phyloP scores from a whole-genome alignment of 805 yeast genomes.

The Ogataea salicorniae region DNA sequence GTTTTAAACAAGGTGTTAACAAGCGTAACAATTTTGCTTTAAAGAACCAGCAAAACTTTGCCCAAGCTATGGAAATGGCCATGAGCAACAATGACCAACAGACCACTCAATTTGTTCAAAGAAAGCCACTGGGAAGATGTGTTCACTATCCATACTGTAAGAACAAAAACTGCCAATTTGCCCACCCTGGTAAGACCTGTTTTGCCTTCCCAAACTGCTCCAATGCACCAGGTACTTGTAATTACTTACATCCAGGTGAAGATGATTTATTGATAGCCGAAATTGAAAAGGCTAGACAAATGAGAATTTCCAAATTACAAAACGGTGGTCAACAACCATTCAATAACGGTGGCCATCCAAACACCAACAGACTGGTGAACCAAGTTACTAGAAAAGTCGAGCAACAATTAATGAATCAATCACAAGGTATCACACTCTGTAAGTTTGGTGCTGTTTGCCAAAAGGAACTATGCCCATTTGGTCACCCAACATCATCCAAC shows the following conservation, averaged over 20 bases:
- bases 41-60: conserved; percentile 37
- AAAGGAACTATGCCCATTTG: conserved; percentile 78
- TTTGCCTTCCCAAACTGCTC: conserved; percentile 73
- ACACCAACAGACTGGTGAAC: conserved; percentile 29
- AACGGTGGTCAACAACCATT: conserved; percentile 4
- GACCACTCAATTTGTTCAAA: conserved; percentile 36
- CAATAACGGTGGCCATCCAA: conserved; percentile 25
- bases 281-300: conserved; percentile 51
- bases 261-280: conserved; percentile 70
- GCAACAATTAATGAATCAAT: conserved; percentile 26
- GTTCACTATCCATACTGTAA: conserved; percentile 67
- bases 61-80: conserved; percentile 36
- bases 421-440: conserved; percentile 54
- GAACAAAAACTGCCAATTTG: conserved; percentile 58
- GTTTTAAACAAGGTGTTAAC: not conserved
- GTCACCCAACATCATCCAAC: conserved; percentile 88
- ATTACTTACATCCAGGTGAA: conserved; percentile 77
- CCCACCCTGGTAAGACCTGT: conserved; percentile 79
- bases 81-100: conserved; percentile 21
- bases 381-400: conserved; percentile 31
- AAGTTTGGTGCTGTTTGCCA: conserved; percentile 73
- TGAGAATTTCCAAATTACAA: conserved; percentile 16
- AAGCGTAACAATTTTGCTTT: conserved; percentile 26
- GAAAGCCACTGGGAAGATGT: conserved; percentile 59
- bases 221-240: conserved; percentile 77